Base-by-base conservation (phyloP, 2,329 filamentous ascomycete species). In the Chrysoporthe cubensis region DNA sequence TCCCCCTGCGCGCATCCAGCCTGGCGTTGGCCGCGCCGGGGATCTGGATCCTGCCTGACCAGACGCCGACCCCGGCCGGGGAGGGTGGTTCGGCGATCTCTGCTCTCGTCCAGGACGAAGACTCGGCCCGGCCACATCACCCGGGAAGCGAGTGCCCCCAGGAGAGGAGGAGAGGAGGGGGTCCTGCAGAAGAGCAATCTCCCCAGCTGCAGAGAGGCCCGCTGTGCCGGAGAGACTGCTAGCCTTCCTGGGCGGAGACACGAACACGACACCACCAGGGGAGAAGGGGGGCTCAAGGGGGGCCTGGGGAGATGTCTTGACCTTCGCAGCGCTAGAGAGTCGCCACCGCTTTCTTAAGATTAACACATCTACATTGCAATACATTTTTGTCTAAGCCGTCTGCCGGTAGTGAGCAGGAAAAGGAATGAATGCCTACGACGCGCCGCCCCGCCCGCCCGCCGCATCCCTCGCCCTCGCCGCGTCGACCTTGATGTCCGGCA, bases 401-500 rank as follows among this genome's bases (percentile, higher is more conserved):
- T 40, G 54, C 34, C 18, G 54, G 18, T 8, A 3, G 50, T 34
- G 11, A 54, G 26, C 26, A 52, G 21, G 32, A 13, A 16, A 34
- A 14, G 32, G 50, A 26, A 26, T 26, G 26, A 26, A 26, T 26
- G 26, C 68, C 57, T 72, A 73, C 63, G 67, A 66, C 52, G 69
- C 71, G 26, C 71, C 73, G 65, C 73, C 71, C 68, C 76, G 76
- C 62, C 76, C 72, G 65, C 76, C 73, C 26, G 72, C 73, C 43
- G 68, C 67, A 21, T 65, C 63, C 59, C 67, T 66, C 13, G 68
- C 68, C 4, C 58, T 56, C 16, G 68, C 43, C n/a, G 77, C 74
- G 40, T 78, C 75, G 1, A 74, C 72, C 59, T 71, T 71, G 50
- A 79, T 74, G 60, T 74, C 72, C 2, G 78, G 78, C 66, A 79